A percentile compares a stretch with the other conserved stretches of the same genome.
These are phyloP conservation scores for Aspergillus persii DNA, from an alignment of 2,329 filamentous ascomycete genomes.

Conservation along the genomic window DNA sequence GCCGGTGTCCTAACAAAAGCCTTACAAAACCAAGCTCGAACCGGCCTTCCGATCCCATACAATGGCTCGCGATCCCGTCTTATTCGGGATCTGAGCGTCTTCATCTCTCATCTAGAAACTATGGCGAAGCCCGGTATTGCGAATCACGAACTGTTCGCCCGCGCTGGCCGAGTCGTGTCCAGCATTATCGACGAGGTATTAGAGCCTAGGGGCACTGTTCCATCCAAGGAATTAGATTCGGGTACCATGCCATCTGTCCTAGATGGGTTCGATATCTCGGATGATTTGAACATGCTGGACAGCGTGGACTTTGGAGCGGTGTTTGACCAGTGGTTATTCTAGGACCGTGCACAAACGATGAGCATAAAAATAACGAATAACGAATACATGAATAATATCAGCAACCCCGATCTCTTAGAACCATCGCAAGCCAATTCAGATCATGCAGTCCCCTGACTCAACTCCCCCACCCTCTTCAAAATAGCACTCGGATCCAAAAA, in stretches of 20 bases:
- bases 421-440: neutral
- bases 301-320: conserved; percentile 20
- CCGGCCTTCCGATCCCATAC: conserved; percentile 28
- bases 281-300: conserved; percentile 22
- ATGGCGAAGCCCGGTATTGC: conserved; percentile 33
- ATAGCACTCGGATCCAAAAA: neutral
- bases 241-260: neutral
- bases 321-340: conserved; percentile 23
- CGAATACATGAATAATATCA: neutral
- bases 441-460: neutral
- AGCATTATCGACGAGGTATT: conserved; percentile 28
- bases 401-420: too few species aligned
- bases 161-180: conserved; percentile 20
- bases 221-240: neutral
- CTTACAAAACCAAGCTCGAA: conserved; percentile 22
- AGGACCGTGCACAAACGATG: neutral
- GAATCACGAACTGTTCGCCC: conserved; percentile 22
- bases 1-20: conserved; percentile 26
- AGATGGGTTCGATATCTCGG: conserved; percentile 13
- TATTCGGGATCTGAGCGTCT: conserved; percentile 40
- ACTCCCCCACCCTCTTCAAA: neutral
- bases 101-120: conserved; percentile 40
- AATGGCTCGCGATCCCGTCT: conserved; percentile 34
- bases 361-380: neutral
- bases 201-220: conserved; percentile 13